A percentile compares a stretch with the other conserved stretches of the same genome.
phyloP scores from a whole-genome alignment of 352 stramenopile genomes.

The Peronospora farinosa region DNA sequence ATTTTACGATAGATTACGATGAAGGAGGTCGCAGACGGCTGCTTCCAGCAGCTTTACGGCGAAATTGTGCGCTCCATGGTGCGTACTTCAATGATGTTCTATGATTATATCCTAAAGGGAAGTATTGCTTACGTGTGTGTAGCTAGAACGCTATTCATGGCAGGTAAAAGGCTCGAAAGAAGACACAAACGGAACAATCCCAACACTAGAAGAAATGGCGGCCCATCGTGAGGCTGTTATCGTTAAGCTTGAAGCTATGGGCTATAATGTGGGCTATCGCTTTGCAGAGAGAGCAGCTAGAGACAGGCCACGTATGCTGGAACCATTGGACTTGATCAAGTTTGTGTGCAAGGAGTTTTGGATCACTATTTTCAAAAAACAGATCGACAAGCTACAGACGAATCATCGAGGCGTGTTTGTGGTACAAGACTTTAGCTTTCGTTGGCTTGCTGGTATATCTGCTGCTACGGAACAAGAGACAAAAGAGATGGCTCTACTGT shows the following conservation, averaged over 20 bases:
- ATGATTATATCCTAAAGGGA: background rate
- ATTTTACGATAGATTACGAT: slow-evolving; percentile 21
- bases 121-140: slow-evolving; percentile 1
- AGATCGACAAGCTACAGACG: slow-evolving; percentile 97
- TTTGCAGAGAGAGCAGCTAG: slow-evolving; percentile 69
- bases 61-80: slow-evolving; percentile 85
- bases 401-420: slow-evolving; percentile 94
- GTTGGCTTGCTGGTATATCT: slow-evolving; percentile 86
- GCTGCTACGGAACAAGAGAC: slow-evolving; percentile 69
- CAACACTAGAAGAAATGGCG: slow-evolving; percentile 23
- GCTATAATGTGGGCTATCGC: slow-evolving; percentile 81
- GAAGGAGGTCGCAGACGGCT: slow-evolving; percentile 82
- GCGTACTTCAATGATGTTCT: slow-evolving; percentile 1
- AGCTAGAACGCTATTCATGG: slow-evolving; percentile 67
- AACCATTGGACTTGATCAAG: slow-evolving; percentile 94
- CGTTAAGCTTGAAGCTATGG: slow-evolving; percentile 80
- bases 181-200: slow-evolving; percentile 19
- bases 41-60: slow-evolving; percentile 84
- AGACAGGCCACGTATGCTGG: slow-evolving; percentile 73
- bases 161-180: slow-evolving; percentile 15
- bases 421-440: slow-evolving; percentile 93
- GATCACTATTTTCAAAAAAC: slow-evolving; percentile 95
- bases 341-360: slow-evolving; percentile 98
- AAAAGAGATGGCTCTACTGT: slow-evolving; percentile 89
- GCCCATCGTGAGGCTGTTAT: slow-evolving; percentile 65